phyloP scores from a whole-genome alignment of 352 stramenopile species.

The Elongisporangium prolatum region DNA sequence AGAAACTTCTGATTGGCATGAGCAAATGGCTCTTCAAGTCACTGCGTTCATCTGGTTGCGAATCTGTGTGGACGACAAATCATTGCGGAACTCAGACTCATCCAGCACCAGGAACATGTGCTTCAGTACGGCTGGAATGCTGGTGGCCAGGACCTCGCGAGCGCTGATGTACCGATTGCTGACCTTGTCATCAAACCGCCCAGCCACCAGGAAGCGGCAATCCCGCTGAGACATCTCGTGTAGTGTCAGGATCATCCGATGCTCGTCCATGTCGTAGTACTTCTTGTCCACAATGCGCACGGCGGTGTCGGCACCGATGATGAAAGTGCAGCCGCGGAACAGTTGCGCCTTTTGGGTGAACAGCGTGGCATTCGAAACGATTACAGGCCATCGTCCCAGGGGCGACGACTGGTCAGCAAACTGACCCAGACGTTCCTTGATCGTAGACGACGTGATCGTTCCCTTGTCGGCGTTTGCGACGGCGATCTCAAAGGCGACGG shows the following conservation, averaged over 20 bases:
- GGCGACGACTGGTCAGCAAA: constrained; percentile 21
- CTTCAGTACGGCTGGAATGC: constrained; percentile 41
- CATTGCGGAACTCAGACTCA: constrained; percentile 76
- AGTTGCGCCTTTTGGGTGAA: constrained; percentile 83
- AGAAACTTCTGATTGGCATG: constrained; percentile 6
- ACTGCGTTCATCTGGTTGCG: constrained; percentile 33
- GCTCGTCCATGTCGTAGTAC: constrained; percentile 80
- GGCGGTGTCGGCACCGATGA: constrained; percentile 88
- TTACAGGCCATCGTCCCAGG: constrained; percentile 46
- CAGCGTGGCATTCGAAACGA: constrained; percentile 73
- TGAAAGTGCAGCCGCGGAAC: constrained; percentile 70
- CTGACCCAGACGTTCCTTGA: constrained; percentile 45
- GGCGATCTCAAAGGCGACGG: constrained; percentile 71
- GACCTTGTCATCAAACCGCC: constrained; percentile 58
- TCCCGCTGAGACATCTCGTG: constrained; percentile 49
- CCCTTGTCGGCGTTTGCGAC: constrained; percentile 82
- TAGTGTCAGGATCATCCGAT: constrained; percentile 75
- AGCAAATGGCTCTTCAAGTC: too few species aligned
- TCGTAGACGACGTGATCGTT: constrained; percentile 28
- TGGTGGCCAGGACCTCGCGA: constrained; percentile 41
- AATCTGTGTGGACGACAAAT: constrained; percentile 87
- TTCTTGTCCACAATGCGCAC: constrained; percentile 87
- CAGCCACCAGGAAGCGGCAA: constrained; percentile 87
- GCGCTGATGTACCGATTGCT: constrained; percentile 47
- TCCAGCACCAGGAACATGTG: constrained; percentile 66